Percentiles rank a stretch among this genome's conserved stretches.
Conservation (phyloP, 2,329 filamentous ascomycete species). For the Hypoxylon sp. region DNA sequence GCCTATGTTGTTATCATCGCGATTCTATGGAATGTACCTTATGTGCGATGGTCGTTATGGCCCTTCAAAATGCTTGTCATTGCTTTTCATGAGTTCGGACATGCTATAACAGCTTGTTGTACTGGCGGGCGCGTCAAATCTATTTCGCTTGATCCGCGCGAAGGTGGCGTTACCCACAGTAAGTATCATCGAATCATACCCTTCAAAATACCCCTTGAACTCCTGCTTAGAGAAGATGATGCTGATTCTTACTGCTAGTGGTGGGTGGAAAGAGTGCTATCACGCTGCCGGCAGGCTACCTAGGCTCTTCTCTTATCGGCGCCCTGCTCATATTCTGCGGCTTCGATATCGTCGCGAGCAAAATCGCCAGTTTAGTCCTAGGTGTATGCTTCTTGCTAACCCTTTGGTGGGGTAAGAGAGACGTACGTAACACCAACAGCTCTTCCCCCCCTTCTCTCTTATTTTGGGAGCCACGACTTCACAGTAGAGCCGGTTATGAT, state of each 20-base stretch:
- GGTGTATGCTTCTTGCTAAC: slow-evolving; percentile 83
- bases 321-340: slow-evolving; percentile 84
- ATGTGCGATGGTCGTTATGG: slow-evolving; percentile 81
- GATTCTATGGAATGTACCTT: slow-evolving; percentile 84
- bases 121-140: slow-evolving; percentile 82
- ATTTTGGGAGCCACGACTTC: not conserved
- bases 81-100: slow-evolving; percentile 85
- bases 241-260: slow-evolving; percentile 58
- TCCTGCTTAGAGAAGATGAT: not conserved
- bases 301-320: slow-evolving; percentile 83
- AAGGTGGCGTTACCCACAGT: slow-evolving; percentile 82
- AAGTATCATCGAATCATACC: slow-evolving; percentile 2
- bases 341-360: slow-evolving; percentile 85
- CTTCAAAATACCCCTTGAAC: not conserved
- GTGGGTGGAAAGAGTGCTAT: slow-evolving; percentile 77
- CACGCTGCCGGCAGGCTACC: slow-evolving; percentile 82
- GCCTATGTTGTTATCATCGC: slow-evolving; percentile 81
- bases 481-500: not conserved
- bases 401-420: slow-evolving; percentile 83
- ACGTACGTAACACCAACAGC: slow-evolving; percentile 55
- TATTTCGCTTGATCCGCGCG: slow-evolving; percentile 80
- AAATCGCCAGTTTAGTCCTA: slow-evolving; percentile 81
- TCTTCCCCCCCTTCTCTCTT: not conserved
- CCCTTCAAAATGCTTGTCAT: slow-evolving; percentile 92
- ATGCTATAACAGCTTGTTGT: slow-evolving; percentile 79